A percentile compares a stretch with the other conserved stretches of the same genome.
phyloP scores from a whole-genome alignment of 2,329 filamentous ascomycete genomes.

The Paracoccidioides lutzii region DNA sequence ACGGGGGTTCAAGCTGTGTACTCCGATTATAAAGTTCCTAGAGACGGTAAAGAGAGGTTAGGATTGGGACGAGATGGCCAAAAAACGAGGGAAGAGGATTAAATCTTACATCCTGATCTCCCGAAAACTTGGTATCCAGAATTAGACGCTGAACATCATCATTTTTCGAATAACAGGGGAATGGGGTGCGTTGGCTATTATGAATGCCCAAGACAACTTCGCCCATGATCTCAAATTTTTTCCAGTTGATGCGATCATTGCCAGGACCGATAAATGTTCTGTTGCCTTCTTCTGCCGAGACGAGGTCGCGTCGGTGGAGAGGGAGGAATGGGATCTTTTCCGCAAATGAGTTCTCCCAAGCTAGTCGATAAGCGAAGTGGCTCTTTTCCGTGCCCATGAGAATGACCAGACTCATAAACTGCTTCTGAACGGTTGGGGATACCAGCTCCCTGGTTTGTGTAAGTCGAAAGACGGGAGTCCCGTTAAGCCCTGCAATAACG shows the following conservation, averaged over 20 bases:
- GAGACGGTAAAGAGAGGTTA: constrained; percentile 4
- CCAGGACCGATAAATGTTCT: constrained; percentile 68
- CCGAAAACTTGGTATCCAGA: constrained; percentile 66
- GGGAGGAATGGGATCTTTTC: constrained; percentile 91
- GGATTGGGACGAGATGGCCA: background rate
- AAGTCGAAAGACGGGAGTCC: constrained; percentile 72
- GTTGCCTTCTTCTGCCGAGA: constrained; percentile 85
- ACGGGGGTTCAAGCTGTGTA: constrained; percentile 40
- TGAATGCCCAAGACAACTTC: constrained; percentile 85
- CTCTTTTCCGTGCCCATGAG: constrained; percentile 89
- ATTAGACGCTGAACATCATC: constrained; percentile 62
- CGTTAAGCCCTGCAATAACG: constrained; percentile 82
- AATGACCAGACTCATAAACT: constrained; percentile 77
- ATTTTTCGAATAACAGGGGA: constrained; percentile 45
- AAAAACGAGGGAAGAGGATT: background rate
- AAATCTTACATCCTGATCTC: constrained; percentile 70
- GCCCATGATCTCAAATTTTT: constrained; percentile 92
- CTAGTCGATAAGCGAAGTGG: constrained; percentile 88
- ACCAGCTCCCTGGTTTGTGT: constrained; percentile 67
- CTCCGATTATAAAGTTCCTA: constrained; percentile 50
- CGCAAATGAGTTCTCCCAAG: constrained; percentile 87
- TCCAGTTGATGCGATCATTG: constrained; percentile 80
- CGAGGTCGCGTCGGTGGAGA: constrained; percentile 75
- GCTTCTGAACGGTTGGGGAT: constrained; percentile 57
- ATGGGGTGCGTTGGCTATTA: constrained; percentile 76